Base-by-base conservation (phyloP, 2,329 filamentous ascomycete species). In the Penicillium sp. region DNA sequence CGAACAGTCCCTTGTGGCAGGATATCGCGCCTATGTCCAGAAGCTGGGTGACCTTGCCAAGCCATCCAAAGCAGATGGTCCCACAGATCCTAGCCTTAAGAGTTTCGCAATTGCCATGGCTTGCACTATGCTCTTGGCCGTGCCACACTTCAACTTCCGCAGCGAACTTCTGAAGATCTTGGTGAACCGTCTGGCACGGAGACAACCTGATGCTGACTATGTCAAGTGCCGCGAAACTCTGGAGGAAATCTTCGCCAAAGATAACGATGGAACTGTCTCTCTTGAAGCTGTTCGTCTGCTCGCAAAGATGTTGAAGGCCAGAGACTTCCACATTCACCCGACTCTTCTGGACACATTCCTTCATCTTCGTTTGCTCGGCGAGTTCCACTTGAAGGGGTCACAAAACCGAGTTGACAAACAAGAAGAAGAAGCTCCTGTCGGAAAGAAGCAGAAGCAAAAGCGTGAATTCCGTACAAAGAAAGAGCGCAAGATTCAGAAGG, bases 141-240 rank as follows among this genome's bases (percentile, higher is more conserved):
- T 97, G 0, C 90, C 94, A 3, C 95, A 99, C 76, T 99, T 99
- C 84, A 99, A 99, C 78, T 97, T 96, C 74, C 87, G 94, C 38
- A 83, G 81, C 45, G 93, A 99, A 49, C 78, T 99, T 49, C 77
- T 99, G 57, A 91, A 90, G 73, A 93, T 97, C 54, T 70, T 99
- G 13, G 86, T 96, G 19, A 85, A 86, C 62, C 94, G 94, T 71
- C 79, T 99, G 34, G 91, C 90, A 66, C 83, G 81, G 53, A 84
- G 85, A 62, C 83, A 81, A 50, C 76, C 90, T 1, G 90, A 95
- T 67, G 81, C 80, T 2, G 87, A 95, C 58, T 94, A 91, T 61
- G 72, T 82, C 59, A 92, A 90, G 70, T 95, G 90, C 63, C 81
- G 88, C 10, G 81, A 88, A 58, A 87, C 92, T 0, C 73, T 99